Evolutionary conservation across 2,329 filamentous ascomycete species (phyloP).

Genomic region (Ramularia endophylla): DNA sequence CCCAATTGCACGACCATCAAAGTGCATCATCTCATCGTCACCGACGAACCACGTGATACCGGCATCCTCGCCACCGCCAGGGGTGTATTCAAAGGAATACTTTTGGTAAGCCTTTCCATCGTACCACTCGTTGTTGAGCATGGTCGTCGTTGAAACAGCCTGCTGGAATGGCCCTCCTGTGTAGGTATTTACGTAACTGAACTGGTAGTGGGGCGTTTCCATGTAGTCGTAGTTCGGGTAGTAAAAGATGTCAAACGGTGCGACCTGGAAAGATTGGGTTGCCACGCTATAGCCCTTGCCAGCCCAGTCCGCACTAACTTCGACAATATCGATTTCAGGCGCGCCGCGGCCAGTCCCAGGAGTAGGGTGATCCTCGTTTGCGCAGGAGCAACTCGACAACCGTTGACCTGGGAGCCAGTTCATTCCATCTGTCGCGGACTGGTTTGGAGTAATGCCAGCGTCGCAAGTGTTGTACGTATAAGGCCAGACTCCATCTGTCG

Average conservation of each 20-base stretch:
- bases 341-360: constrained; percentile 44
- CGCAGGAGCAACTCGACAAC: constrained; percentile 41
- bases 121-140: constrained; percentile 52
- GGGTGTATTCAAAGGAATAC: constrained; percentile 51
- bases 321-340: constrained; percentile 46
- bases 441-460: constrained; percentile 45
- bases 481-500: constrained; percentile 51
- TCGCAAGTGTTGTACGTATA: constrained; percentile 49
- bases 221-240: constrained; percentile 50
- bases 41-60: constrained; percentile 50
- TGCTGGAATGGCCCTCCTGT: constrained; percentile 52
- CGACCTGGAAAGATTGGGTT: constrained; percentile 46
- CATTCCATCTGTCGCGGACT: constrained; percentile 39
- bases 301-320: constrained; percentile 42
- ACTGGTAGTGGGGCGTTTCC: constrained; percentile 44
- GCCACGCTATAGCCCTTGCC: constrained; percentile 37
- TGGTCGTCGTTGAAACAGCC: constrained; percentile 50
- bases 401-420: constrained; percentile 41
- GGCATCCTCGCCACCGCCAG: constrained; percentile 41
- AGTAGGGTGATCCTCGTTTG: constrained; percentile 42
- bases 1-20: constrained; percentile 48
- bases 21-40: constrained; percentile 45
- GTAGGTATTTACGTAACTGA: constrained; percentile 47
- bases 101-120: constrained; percentile 50
- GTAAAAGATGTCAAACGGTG: constrained; percentile 46